Base-by-base conservation (phyloP, 1,284 basidiomycete species). In the Tilletiaria anomala region DNA sequence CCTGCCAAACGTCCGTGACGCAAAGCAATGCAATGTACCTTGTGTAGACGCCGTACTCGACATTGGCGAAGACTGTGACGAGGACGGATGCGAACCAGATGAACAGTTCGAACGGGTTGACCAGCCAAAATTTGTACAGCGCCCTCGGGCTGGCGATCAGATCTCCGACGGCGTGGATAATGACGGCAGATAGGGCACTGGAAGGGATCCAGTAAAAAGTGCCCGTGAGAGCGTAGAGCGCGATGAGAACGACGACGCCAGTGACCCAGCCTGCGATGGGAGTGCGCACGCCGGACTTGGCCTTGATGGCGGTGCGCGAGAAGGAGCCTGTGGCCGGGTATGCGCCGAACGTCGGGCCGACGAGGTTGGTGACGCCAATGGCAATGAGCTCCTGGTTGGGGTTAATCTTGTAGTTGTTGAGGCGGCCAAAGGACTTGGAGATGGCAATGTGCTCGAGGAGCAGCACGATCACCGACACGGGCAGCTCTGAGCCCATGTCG, bases 281-380 rank as follows among this genome's bases (percentile, higher is more conserved):
- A 5, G 91, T 94, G 50, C 91, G 80, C 16, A 96, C 91, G 46
- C 91, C 91, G 0, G 85, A 89, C 71, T 93, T 93, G 41, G 84
- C 81, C 71, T 94, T 88, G 68, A 97, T 75, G 1, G 91, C 91
- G 3, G 88, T 86, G 26, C 91, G 85, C 31, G 88, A 94, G 76
- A 97, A 97, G 0, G 89, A 96, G 12, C 91, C 93, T 6, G 93
- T 97, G 0, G 89, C 86, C 6, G 91, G 88, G 69, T 94, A 97
- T 2, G 86, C 91, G 44, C 78, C 76, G 68, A 94, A 93, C 52
- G 80, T 73, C 14, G 64, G 62, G 17, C 61, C 60, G 32, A 65
- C 45, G 18, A 63, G 41, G 66, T 89, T 91, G 8, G 86, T 80
- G n/a, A 96, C 87, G 32, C 93, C 91, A 52, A 97, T 96, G 32